These are phyloP conservation scores for Dictyostelium capitatum DNA, from an alignment of 78 protist species.

Conservation along the genomic window DNA sequence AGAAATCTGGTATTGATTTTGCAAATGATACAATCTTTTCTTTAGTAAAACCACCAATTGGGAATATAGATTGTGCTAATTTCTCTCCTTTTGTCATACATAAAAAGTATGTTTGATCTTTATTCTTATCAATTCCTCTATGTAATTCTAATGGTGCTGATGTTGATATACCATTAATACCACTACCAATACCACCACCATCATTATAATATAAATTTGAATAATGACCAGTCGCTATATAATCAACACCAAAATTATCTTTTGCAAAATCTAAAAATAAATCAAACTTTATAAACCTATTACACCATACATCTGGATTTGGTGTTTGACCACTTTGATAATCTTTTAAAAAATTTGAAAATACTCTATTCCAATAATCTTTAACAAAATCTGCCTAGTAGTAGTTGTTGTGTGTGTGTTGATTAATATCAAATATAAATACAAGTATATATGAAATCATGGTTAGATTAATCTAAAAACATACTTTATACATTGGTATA, in stretches of 20 bases:
- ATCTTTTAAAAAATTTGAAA: slow-evolving; percentile 80
- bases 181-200: not conserved
- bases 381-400: slow-evolving; percentile 77
- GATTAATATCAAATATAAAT: too few species aligned
- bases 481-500: slow-evolving; percentile 80
- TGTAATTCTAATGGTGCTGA: not conserved
- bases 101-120: slow-evolving; percentile 92
- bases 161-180: not conserved
- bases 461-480: too few species aligned
- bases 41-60: slow-evolving; percentile 78
- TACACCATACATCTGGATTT: slow-evolving; percentile 93
- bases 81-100: slow-evolving; percentile 49
- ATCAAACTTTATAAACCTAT: slow-evolving; percentile 90
- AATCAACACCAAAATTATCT: slow-evolving; percentile 63
- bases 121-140: slow-evolving; percentile 31
- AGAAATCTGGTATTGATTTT: slow-evolving; percentile 24
- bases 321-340: slow-evolving; percentile 89
- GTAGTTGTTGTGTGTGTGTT: too few species aligned
- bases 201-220: slow-evolving; percentile 33
- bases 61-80: slow-evolving; percentile 72
- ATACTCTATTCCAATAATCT: slow-evolving; percentile 94
- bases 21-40: slow-evolving; percentile 50
- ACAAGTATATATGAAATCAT: too few species aligned
- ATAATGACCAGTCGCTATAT: slow-evolving; percentile 87
- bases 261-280: slow-evolving; percentile 70